Evolutionary conservation across 2,329 filamentous ascomycete species (phyloP), one percentile per base, ranked within the genome.

Genomic region (Ceratocystis eucalypticola): DNA sequence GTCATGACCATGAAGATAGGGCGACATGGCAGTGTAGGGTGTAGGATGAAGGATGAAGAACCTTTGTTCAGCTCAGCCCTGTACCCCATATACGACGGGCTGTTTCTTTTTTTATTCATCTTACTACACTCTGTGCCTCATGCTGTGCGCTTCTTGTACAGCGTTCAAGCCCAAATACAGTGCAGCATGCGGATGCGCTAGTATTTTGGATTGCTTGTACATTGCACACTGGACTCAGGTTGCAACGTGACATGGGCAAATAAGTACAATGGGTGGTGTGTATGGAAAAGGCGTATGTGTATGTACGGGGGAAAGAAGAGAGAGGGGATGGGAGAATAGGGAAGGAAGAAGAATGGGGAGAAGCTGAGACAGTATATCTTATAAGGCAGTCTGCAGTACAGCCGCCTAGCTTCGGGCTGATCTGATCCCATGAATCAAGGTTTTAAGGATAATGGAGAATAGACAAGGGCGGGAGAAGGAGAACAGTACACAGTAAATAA

Each of bases 1-100:
- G 22, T n/a, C 20, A 8, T 22, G 48, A 53, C 7, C 20, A 28
- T 15, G 20, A 25, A 22, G 20, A 25, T 15, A 53, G 48, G 22
- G 20, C 48, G 53, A 30, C 53, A 59, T 41, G 37, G 37, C 10
- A 41, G 37, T 41, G 37, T 41, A 41, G 8, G 37, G 37, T 37
- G 33, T 37, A 37, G 37, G 3, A 30, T 30, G 53, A n/a, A 59
- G 53, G 53, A 59, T 59, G 53, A 59, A 59, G 53, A 57, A 33
- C 53, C 25, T 59, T 59, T 59, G 53, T 37, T 59, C 53, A 59
- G 53, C 53, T 33, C 53, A 59, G 53, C 53, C 53, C 53, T 59
- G 53, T 59, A 30, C 53, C 25, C 53, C 53, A 15, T 59, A 59
- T 30, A 59, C 28, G n/a, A 12, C 28, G 25, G 53, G 15, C 33